These are phyloP conservation scores for Choricystis sp. DNA, from an alignment of 139 green algal species.

Conservation along the genomic window DNA sequence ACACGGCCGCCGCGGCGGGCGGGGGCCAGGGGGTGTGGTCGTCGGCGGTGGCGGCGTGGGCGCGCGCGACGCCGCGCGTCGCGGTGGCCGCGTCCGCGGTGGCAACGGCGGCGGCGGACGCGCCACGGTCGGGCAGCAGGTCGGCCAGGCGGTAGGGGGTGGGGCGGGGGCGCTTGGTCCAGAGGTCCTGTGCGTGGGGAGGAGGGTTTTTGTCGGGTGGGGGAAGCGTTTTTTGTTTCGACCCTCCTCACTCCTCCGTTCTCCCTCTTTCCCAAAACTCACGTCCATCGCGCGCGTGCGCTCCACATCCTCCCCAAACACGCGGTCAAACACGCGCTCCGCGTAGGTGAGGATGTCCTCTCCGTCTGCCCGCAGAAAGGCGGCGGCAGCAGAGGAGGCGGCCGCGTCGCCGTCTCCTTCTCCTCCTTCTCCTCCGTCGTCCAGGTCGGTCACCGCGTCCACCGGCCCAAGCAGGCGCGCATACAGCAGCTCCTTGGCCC, in stretches of 20 bases:
- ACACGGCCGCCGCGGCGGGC: constrained; percentile 38
- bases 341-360: constrained; percentile 16
- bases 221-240: too few relatives aligned
- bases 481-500: constrained; percentile 97
- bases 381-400: background rate
- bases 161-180: constrained; percentile 39
- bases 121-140: background rate
- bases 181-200: too few relatives aligned
- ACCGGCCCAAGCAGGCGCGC: constrained; percentile 64
- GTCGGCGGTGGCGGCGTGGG: constrained; percentile 36
- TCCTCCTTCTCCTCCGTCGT: constrained; percentile 9
- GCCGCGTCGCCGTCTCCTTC: background rate
- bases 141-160: constrained; percentile 29
- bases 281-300: constrained; percentile 50
- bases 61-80: constrained; percentile 16
- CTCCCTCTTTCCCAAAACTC: background rate
- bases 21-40: constrained; percentile 37
- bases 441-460: constrained; percentile 38
- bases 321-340: constrained; percentile 16
- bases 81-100: background rate
- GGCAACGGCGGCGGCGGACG: background rate
- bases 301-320: constrained; percentile 49
- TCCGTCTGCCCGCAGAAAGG: constrained; percentile 11
- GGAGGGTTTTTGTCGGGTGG: too few relatives aligned
- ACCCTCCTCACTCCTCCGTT: background rate